These are phyloP conservation scores for Populus ilicifolia DNA, from an alignment of 345 rosid species.

Conservation along the genomic window DNA sequence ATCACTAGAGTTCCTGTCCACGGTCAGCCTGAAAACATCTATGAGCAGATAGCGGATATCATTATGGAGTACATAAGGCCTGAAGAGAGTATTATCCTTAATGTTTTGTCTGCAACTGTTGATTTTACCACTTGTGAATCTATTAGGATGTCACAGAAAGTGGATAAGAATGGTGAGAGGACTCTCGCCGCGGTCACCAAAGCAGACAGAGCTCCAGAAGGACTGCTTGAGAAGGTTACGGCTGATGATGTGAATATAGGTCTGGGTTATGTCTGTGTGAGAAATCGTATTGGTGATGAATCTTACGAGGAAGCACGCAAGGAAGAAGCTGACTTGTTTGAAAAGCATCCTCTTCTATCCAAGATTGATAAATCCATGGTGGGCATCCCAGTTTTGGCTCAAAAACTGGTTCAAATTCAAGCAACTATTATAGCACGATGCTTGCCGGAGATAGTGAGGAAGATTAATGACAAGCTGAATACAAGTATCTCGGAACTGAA, in stretches of 20 bases:
- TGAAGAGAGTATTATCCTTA: slow-evolving; percentile 40
- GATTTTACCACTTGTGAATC: slow-evolving; percentile 48
- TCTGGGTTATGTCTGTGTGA: slow-evolving; percentile 46
- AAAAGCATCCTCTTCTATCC: slow-evolving; percentile 19
- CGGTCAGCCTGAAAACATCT: slow-evolving; percentile 47
- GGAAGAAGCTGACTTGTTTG: slow-evolving; percentile 27
- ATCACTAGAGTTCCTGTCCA: slow-evolving; percentile 48
- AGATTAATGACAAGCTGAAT: slow-evolving; percentile 34
- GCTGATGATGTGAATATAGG: slow-evolving; percentile 51
- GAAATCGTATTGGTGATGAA: slow-evolving; percentile 42
- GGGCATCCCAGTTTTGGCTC: slow-evolving; percentile 37
- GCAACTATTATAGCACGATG: slow-evolving; percentile 26
- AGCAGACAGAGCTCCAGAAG: slow-evolving; percentile 49
- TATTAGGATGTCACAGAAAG: slow-evolving; percentile 38
- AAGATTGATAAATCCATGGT: slow-evolving; percentile 36
- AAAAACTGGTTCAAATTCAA: slow-evolving; percentile 34
- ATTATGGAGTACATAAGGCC: slow-evolving; percentile 21
- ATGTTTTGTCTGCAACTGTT: slow-evolving; percentile 41
- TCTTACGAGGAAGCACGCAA: slow-evolving; percentile 32
- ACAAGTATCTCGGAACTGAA: slow-evolving; percentile 6
- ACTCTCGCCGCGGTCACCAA: slow-evolving; percentile 56
- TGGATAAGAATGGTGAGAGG: slow-evolving; percentile 41
- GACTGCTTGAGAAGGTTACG: slow-evolving; percentile 38
- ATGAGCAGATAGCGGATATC: too few relatives aligned
- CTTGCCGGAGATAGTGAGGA: slow-evolving; percentile 28